These are phyloP conservation scores for Eucalyptus decipiens DNA, from an alignment of 345 rosid species.

Conservation along the genomic window DNA sequence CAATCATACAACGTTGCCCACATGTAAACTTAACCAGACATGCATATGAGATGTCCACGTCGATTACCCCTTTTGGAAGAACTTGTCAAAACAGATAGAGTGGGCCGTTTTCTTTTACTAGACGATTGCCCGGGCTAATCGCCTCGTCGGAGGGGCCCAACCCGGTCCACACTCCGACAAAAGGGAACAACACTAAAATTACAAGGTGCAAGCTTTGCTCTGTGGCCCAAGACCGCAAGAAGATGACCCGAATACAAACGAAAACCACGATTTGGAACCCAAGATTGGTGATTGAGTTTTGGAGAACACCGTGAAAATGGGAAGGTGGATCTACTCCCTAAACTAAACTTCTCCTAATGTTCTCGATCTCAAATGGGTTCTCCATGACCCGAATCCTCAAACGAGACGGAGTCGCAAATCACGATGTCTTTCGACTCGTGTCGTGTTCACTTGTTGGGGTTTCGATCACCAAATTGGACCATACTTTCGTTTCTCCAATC, in stretches of 20 bases:
- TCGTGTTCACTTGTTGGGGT: background rate
- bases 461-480: background rate
- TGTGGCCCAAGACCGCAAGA: background rate
- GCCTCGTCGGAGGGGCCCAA: background rate
- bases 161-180: background rate
- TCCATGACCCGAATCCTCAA: background rate
- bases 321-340: background rate
- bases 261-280: background rate
- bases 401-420: background rate
- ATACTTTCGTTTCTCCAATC: background rate
- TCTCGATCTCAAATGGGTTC: background rate
- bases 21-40: background rate
- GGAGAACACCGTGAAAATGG: background rate
- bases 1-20: background rate
- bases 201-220: background rate
- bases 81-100: background rate
- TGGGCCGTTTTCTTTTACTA: background rate
- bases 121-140: background rate
- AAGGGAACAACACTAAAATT: background rate
- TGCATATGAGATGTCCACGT: background rate
- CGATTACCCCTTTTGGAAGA: background rate
- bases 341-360: background rate
- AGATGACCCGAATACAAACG: background rate
- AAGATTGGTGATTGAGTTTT: background rate
- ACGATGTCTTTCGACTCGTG: background rate